Evolutionary conservation across 176 grass and related monocot species (phyloP).

Genomic region (Hordeum marinum): DNA sequence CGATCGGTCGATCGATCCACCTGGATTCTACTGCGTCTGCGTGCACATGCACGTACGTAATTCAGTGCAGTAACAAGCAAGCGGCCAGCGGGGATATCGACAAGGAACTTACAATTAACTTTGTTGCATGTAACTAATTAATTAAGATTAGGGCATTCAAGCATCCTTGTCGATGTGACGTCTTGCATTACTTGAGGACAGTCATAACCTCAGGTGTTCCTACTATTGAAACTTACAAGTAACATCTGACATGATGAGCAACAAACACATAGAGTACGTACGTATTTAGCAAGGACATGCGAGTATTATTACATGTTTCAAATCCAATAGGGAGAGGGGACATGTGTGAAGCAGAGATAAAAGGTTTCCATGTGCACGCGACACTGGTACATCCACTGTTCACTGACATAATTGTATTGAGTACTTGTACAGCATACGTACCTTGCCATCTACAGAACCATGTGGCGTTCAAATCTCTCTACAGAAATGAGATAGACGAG

Average conservation of each 20-base stretch:
- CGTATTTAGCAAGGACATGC: no score
- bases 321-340: background rate
- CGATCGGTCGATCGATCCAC: background rate
- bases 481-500: conserved; percentile 5
- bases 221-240: no score
- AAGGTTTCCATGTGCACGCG: conserved; percentile 1
- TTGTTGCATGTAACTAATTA: no score
- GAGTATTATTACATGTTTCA: no score
- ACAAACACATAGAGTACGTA: no score
- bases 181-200: no score
- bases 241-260: no score
- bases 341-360: background rate
- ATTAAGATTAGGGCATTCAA: no score
- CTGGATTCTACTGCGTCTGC: background rate
- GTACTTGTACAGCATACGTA: conserved; percentile 23
- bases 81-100: background rate
- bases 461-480: background rate
- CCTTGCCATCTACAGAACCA: conserved; percentile 6
- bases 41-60: background rate
- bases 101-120: background rate
- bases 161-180: no score
- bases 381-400: conserved; percentile 10
- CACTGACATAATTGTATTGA: conserved; percentile 31
- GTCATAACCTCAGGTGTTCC: no score
- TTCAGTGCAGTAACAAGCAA: conserved; percentile 4